phyloP scores from a whole-genome alignment of 2,329 filamentous ascomycete species.

The Fusarium sp. region DNA sequence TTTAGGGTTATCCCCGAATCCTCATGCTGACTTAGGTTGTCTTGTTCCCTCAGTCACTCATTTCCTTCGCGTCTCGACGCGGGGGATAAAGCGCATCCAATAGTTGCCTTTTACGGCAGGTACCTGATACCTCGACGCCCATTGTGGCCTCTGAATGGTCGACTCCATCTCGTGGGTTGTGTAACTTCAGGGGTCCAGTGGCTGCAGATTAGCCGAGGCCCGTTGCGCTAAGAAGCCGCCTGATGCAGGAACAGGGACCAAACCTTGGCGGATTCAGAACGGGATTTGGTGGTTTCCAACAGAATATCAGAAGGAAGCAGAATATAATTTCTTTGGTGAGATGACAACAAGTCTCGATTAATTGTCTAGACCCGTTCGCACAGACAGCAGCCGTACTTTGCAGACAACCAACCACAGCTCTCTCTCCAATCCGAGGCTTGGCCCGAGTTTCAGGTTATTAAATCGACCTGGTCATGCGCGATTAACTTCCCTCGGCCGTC shows the following conservation, averaged over 20 bases:
- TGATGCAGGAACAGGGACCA: slow-evolving; percentile 44
- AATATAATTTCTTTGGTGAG: background rate
- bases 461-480: slow-evolving; percentile 30
- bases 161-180: background rate
- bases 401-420: slow-evolving; percentile 10
- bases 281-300: background rate
- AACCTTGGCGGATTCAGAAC: slow-evolving; percentile 3
- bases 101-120: slow-evolving; percentile 28
- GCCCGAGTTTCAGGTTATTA: slow-evolving; percentile 38
- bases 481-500: slow-evolving; percentile 16
- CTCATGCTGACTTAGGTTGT: slow-evolving; percentile 1
- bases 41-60: background rate
- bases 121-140: slow-evolving; percentile 28
- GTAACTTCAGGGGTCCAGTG: slow-evolving; percentile 21
- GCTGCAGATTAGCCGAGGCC: slow-evolving; percentile 35
- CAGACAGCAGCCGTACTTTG: background rate
- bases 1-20: background rate
- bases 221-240: slow-evolving; percentile 36
- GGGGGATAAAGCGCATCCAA: background rate
- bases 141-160: slow-evolving; percentile 18
- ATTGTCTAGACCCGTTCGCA: background rate
- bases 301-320: background rate
- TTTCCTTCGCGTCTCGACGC: background rate
- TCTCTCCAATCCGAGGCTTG: slow-evolving; percentile 13
- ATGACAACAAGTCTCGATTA: background rate